A percentile compares a stretch with the other conserved stretches of the same genome.
phyloP scores from a whole-genome alignment of 441 rosid species.

The Geranium incanum region DNA sequence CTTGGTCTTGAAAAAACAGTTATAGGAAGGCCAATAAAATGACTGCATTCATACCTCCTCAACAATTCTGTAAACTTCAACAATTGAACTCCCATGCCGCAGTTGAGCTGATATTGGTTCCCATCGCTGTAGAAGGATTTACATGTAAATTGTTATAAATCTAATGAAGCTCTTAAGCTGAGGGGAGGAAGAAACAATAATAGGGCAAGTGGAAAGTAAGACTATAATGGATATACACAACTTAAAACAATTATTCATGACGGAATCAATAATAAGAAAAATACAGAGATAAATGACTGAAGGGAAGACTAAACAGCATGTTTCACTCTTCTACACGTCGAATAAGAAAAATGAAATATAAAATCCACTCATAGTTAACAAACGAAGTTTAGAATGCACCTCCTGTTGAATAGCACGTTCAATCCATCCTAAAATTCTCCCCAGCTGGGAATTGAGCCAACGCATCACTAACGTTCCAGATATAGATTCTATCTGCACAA shows the following conservation, averaged over 20 bases:
- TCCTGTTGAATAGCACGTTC: constrained; percentile 93
- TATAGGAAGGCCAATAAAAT: constrained; percentile 3
- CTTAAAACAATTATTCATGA: neutral
- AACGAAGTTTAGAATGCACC: constrained; percentile 35
- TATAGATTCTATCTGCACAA: constrained; percentile 62
- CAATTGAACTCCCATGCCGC: constrained; percentile 90
- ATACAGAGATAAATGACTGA: constrained; percentile 1
- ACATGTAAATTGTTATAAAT: constrained; percentile 8
- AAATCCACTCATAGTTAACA: neutral
- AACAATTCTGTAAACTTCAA: constrained; percentile 89
- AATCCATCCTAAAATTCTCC: constrained; percentile 86
- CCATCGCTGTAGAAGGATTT: constrained; percentile 55
- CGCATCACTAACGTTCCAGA: constrained; percentile 94
- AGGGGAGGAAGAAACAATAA: constrained; percentile 5
- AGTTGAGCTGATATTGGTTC: constrained; percentile 93
- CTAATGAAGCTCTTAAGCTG: neutral
- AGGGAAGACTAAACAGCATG: constrained; percentile 5
- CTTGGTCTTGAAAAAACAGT: neutral
- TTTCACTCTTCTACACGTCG: constrained; percentile 9
- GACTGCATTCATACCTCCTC: constrained; percentile 64
- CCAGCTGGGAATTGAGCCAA: constrained; percentile 95
- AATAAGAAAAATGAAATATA: constrained; percentile 5
- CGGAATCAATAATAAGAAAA: neutral
- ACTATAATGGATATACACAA: neutral
- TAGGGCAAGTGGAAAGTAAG: neutral